These are phyloP conservation scores for Penicillium mononematosum DNA, from an alignment of 495 filamentous ascomycete species.

Conservation along the genomic window DNA sequence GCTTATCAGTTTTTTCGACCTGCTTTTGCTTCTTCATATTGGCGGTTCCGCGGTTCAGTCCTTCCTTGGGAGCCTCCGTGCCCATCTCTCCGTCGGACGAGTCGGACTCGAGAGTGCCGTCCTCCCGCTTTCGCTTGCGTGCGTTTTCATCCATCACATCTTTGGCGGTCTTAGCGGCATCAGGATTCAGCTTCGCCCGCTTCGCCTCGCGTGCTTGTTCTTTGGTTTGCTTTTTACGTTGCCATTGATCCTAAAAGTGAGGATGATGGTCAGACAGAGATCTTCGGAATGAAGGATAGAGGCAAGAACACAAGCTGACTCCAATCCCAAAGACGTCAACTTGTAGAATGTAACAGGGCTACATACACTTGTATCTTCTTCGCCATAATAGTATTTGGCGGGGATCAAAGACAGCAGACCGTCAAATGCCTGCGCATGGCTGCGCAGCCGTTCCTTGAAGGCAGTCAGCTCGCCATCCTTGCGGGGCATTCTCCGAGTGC, in stretches of 20 bases:
- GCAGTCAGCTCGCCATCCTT: conserved; percentile 16
- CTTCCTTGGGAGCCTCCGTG: conserved; percentile 43
- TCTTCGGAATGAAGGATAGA: conserved; percentile 10
- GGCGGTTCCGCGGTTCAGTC: conserved; percentile 36
- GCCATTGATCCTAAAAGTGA: conserved; percentile 72
- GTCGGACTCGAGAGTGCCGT: conserved; percentile 42
- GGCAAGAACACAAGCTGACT: conserved; percentile 5
- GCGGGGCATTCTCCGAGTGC: conserved; percentile 11
- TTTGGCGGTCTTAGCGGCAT: conserved; percentile 74
- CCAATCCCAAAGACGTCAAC: conserved; percentile 3
- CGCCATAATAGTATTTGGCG: conserved; percentile 86
- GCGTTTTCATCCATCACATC: conserved; percentile 82
- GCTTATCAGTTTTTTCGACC: conserved; percentile 28
- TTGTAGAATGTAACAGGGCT: conserved; percentile 8
- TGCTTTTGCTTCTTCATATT: conserved; percentile 33
- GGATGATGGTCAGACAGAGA: conserved; percentile 38
- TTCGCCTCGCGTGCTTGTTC: conserved; percentile 74
- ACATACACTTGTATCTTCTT: conserved; percentile 75
- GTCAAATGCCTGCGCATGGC: conserved; percentile 84
- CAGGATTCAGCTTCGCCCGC: conserved; percentile 81
- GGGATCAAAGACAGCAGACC: conserved; percentile 90
- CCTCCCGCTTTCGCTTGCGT: conserved; percentile 65
- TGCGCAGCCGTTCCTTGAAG: conserved; percentile 72
- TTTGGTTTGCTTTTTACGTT: conserved; percentile 84
- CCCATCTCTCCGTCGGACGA: conserved; percentile 47